Conservation (phyloP, 140 eudicot species). For the Flaveria floridana region DNA sequence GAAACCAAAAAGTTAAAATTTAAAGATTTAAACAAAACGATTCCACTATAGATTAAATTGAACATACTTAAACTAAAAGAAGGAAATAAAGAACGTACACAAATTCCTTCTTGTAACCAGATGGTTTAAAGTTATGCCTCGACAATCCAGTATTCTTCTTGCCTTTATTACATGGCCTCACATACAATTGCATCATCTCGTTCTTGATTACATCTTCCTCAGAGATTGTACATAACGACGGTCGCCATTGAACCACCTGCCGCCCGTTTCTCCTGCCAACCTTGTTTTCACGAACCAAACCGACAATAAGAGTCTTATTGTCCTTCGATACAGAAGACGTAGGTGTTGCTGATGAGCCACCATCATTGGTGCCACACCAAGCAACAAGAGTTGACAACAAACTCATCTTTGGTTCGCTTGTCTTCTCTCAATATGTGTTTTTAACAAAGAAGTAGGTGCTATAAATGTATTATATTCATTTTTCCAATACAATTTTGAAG, state of each 20-base stretch:
- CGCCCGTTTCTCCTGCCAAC: constrained; percentile 18
- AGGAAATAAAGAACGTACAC: constrained; percentile 23
- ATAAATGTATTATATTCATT: constrained; percentile 15
- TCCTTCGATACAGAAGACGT: neutral
- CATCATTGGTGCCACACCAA: constrained; percentile 35
- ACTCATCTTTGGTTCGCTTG: constrained; percentile 32
- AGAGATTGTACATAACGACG: constrained; percentile 41
- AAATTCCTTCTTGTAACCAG: constrained; percentile 17
- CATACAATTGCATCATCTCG: constrained; percentile 34
- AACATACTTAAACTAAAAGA: neutral
- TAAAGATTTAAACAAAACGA: neutral
- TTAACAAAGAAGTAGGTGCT: constrained; percentile 22
- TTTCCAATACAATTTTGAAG: neutral
- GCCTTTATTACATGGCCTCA: constrained; percentile 19
- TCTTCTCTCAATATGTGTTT: constrained; percentile 1
- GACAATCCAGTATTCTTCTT: constrained; percentile 9
- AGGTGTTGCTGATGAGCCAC: constrained; percentile 4
- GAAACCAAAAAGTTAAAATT: constrained; percentile 23
- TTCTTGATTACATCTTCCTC: constrained; percentile 36
- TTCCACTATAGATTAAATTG: neutral
- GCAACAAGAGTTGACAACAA: constrained; percentile 32
- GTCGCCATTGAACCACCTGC: constrained; percentile 40
- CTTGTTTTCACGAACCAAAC: constrained; percentile 23
- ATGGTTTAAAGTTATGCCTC: constrained; percentile 1
- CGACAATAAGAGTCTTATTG: constrained; percentile 17